These are phyloP conservation scores for Saccharomycopsis amapae DNA, from an alignment of 805 yeast species.

Conservation along the genomic window DNA sequence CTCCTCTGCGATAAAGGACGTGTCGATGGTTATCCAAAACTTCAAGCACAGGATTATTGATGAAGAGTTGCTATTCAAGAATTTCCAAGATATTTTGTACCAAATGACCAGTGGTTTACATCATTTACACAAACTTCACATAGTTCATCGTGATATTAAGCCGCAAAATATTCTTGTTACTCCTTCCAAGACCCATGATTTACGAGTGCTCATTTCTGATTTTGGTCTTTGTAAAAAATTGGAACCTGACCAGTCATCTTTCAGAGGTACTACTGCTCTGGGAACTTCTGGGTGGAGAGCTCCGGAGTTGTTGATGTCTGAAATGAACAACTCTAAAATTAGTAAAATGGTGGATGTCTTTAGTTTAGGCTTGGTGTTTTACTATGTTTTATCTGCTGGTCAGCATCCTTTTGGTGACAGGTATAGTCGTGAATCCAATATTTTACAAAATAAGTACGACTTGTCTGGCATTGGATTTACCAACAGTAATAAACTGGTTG, in stretches of 20 bases:
- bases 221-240: conserved; percentile 91
- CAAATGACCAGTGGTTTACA: conserved; percentile 82
- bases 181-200: conserved; percentile 14
- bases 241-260: conserved; percentile 88
- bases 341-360: conserved; percentile 82
- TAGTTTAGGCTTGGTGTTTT: conserved; percentile 91
- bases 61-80: conserved; percentile 16
- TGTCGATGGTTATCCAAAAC: not conserved
- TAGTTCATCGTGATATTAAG: conserved; percentile 86
- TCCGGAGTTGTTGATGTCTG: conserved; percentile 67
- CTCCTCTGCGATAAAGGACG: not conserved
- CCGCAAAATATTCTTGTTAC: conserved; percentile 22
- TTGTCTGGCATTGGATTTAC: conserved; percentile 35
- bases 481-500: not conserved
- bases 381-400: conserved; percentile 76
- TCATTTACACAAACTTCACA: conserved; percentile 81
- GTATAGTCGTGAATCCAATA: conserved; percentile 81
- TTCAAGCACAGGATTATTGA: not conserved
- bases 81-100: conserved; percentile 48
- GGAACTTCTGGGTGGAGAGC: conserved; percentile 99
- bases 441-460: conserved; percentile 57
- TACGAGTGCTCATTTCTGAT: conserved; percentile 81
- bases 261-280: conserved; percentile 89
- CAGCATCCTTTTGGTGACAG: conserved; percentile 94
- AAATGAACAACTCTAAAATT: conserved; percentile 24